Base-by-base conservation (phyloP, 2,329 filamentous ascomycete species). In the Fusarium hainanense region DNA sequence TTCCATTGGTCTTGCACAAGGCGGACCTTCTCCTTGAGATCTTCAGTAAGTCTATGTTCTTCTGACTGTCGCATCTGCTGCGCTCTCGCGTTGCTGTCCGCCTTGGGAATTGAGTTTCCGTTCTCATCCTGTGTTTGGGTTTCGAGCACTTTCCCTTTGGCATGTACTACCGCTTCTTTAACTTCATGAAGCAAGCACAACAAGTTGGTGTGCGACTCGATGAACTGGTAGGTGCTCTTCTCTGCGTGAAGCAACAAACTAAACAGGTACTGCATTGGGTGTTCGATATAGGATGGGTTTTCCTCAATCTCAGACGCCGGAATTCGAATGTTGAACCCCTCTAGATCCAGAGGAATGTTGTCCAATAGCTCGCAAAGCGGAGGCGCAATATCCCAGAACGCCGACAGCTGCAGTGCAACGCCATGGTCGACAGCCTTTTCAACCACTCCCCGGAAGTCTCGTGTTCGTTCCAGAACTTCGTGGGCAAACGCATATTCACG, bases 371-470 rank as follows among this genome's bases (percentile, higher is more conserved):
- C 86, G 27, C 91, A 85, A 1, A 99, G 85, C 6, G 90, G 89
- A 4, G 96, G 96, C 3, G 94, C 95, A 74, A 98, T 97, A 77
- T 99, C 96, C 96, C 96, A 99, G 79, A 98, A 99, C 0, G 95
- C 94, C 12, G 92, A 94, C 4, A 98, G 87, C 80, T 98, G 96
- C 58, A 93, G 88, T 77, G 98, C 94, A 13, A 98, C 93, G 18
- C 95, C 96, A 12, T 93, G 90, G 21, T 90, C 89, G 23, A 97
- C 94, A 58, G 96, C 96, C 72, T 90, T 87, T 77, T 97, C 93
- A 30, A 98, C 89, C 9, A 96, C 88, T 48, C 87, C 85, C 71
- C 93, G 86, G 77, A 98, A 94, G 23, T 91, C 90, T 71, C 93
- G 88, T 21, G 91, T 90, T 14, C 96, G 90, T 69, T 88, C 86